Conservation (phyloP, 768 basidiomycete species). For the Fistulinella prunicolor region DNA sequence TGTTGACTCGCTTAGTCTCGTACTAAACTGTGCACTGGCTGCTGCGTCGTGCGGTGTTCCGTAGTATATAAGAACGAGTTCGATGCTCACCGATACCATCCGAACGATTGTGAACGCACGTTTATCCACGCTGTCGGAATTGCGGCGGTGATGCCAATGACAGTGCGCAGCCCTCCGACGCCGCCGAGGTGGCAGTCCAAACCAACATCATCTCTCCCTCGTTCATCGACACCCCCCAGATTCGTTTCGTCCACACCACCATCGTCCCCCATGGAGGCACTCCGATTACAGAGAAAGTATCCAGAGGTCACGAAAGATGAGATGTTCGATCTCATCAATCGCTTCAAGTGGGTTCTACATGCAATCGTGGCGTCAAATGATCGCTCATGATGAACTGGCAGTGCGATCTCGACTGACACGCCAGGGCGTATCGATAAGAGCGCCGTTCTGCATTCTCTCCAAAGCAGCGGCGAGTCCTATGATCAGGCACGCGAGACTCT, state of each 20-base stretch:
- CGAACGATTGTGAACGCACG: no score
- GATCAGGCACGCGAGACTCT: constrained; percentile 87
- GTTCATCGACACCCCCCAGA: constrained; percentile 10
- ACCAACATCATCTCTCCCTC: constrained; percentile 1
- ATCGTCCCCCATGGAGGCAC: constrained; percentile 61
- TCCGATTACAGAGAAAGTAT: constrained; percentile 88
- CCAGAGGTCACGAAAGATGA: constrained; percentile 90
- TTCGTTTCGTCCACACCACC: constrained; percentile 9
- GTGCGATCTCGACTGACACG: constrained; percentile 71
- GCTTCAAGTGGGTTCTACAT: constrained; percentile 79
- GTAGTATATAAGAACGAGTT: background rate
- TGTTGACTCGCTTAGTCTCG: background rate
- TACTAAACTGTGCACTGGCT: background rate
- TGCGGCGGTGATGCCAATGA: no score
- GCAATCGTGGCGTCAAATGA: background rate
- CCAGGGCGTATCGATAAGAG: constrained; percentile 84
- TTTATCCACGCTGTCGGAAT: no score
- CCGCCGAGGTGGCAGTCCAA: constrained; percentile 15
- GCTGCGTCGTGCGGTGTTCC: background rate
- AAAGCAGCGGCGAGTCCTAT: constrained; percentile 82
- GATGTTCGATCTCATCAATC: constrained; percentile 90
- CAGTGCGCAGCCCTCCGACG: constrained; percentile 9
- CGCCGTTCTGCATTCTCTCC: constrained; percentile 72
- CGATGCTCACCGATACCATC: no score
- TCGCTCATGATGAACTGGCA: constrained; percentile 28